phyloP scores from a whole-genome alignment of 306 rosid genomes.

The Mimosa pudica region DNA sequence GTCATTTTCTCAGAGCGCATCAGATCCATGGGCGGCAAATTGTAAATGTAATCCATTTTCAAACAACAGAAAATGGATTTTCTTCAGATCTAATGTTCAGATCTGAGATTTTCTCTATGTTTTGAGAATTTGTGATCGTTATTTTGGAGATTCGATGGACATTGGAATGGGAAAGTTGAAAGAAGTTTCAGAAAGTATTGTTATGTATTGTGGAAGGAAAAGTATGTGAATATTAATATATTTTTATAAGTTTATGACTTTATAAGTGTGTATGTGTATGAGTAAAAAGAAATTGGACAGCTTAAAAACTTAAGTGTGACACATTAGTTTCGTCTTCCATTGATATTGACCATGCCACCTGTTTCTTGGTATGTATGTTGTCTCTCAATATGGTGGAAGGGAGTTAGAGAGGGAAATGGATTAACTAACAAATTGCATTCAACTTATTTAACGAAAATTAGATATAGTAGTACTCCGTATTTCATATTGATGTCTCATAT shows the following conservation, averaged over 20 bases:
- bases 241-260: no score
- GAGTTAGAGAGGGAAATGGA: background rate
- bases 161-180: slow-evolving; percentile 35
- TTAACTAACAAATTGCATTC: background rate
- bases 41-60: slow-evolving; percentile 65
- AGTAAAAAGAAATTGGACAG: background rate
- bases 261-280: background rate
- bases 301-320: background rate
- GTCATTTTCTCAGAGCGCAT: slow-evolving; percentile 97
- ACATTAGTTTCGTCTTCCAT: background rate
- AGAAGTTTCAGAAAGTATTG: slow-evolving; percentile 1
- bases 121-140: slow-evolving; percentile 22
- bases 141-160: slow-evolving; percentile 52
- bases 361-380: background rate
- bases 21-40: slow-evolving; percentile 85
- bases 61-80: slow-evolving; percentile 34
- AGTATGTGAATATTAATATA: background rate
- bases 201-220: background rate
- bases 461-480: no score
- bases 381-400: background rate
- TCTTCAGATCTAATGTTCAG: slow-evolving; percentile 9
- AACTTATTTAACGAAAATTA: background rate
- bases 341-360: background rate
- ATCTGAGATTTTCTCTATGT: slow-evolving; percentile 48
- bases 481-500: no score